Base-by-base conservation (phyloP, 108 stramenopile species). In the Aurantiochytrium sp. region DNA sequence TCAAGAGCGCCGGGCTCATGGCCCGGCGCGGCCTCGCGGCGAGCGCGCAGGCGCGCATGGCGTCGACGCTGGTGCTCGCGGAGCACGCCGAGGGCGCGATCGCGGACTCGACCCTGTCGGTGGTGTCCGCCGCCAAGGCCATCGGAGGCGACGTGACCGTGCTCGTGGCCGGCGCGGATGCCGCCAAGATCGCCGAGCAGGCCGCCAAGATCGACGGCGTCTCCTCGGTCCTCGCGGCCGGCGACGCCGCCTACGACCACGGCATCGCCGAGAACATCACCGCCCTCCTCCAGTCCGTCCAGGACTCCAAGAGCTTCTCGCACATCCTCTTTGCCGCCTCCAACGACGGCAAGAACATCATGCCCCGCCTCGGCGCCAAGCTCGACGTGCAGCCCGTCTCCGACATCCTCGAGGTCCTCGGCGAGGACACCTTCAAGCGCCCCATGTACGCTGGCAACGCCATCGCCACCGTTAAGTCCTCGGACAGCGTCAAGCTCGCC, bases 371-470 rank as follows among this genome's bases (percentile, higher is more conserved):
- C n/a, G 99, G 96, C 53, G 99, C 98, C 25, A 89, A 95, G 88
- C 89, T 98, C 55, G 96, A 96, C 72, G 93, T 96, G 5, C 90
- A 95, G 58, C 98, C 98, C 58, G 90, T 99, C 19, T 95, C 98
- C 14, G 99, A 99, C 93, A 94, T 99, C 90, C 91, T 97, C 44
- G 93, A 95, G 76, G 92, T 99, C 16, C 57, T 97, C 60, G 95
- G 93, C 64, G 94, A 95, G 90, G 95, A 96, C 93, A 93, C 91
- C 91, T 99, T 98, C 90, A 92, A 95, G 87, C 96, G 99, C 18
- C 98, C 99, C 58, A 97, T 99, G 94, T 99, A 99, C 90, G 99
- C 99, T 73, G 99, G 99, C 89, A 99, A 99, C 91, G 98, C 98
- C 44, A 93, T 99, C 90, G 97, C 96, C 53, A 98, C 96, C 88